A percentile compares a stretch with the other conserved stretches of the same genome.
Conservation (phyloP, 768 basidiomycete species). For the Mycena rebaudengoi region DNA sequence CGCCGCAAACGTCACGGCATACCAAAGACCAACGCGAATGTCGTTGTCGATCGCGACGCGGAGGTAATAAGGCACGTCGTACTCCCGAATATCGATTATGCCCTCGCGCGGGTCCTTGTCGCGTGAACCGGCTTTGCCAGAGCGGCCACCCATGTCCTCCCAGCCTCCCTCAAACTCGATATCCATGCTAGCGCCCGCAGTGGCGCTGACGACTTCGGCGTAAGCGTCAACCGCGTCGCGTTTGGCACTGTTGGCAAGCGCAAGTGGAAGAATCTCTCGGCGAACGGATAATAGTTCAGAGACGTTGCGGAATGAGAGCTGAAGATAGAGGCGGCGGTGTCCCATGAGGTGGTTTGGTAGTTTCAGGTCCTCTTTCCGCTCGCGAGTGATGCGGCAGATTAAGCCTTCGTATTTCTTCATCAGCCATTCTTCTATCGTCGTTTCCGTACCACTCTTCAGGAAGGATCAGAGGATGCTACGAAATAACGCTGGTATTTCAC, state of each 20-base stretch:
- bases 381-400: conserved; percentile 78
- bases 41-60: conserved; percentile 99
- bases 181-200: conserved; percentile 72
- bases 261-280: conserved; percentile 89
- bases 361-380: conserved; percentile 93
- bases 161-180: conserved; percentile 77
- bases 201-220: conserved; percentile 91
- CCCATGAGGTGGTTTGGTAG: conserved; percentile 97
- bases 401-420: conserved; percentile 92
- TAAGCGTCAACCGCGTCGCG: conserved; percentile 97
- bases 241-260: conserved; percentile 89
- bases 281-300: conserved; percentile 88
- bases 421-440: conserved; percentile 94
- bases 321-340: conserved; percentile 88
- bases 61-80: conserved; percentile 96
- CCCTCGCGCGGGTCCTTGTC: conserved; percentile 90
- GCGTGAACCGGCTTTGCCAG: conserved; percentile 42
- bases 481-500: too few relatives aligned
- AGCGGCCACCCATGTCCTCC: conserved; percentile 50
- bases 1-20: conserved; percentile 82
- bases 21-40: conserved; percentile 98
- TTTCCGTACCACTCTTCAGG: conserved; percentile 81
- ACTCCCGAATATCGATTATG: conserved; percentile 95
- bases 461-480: conserved; percentile 9
- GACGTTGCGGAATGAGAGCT: conserved; percentile 92